Conservation (phyloP, 352 stramenopile genomes). For the Elongisporangium prolatum region DNA sequence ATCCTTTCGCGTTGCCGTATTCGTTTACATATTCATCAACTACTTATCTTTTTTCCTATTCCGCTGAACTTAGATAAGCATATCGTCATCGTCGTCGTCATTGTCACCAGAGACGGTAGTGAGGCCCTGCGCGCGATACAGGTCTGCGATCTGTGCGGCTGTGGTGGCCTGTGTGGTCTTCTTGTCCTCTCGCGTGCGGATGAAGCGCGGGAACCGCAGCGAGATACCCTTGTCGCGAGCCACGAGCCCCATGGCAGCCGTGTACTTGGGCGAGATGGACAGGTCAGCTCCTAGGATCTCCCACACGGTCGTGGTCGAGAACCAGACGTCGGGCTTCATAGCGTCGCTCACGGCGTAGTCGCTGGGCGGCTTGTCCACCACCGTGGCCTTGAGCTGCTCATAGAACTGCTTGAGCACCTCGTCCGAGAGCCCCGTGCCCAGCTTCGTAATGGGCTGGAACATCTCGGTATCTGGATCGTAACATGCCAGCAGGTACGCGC, state of each 20-base stretch:
- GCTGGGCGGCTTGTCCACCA: slow-evolving; percentile 77
- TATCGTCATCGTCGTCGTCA: slow-evolving; percentile 70
- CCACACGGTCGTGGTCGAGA: slow-evolving; percentile 95
- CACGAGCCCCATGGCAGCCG: slow-evolving; percentile 90
- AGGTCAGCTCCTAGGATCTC: slow-evolving; percentile 98
- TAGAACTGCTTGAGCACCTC: slow-evolving; percentile 93
- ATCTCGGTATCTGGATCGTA: slow-evolving; percentile 97
- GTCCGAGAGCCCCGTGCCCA: slow-evolving; percentile 99
- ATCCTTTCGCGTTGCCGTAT: background rate
- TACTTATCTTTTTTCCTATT: slow-evolving; percentile 7
- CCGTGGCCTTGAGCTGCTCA: slow-evolving; percentile 77
- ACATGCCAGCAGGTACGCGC: slow-evolving; percentile 97
- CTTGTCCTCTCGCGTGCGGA: slow-evolving; percentile 98
- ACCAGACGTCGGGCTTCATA: slow-evolving; percentile 94
- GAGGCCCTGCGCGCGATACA: slow-evolving; percentile 79
- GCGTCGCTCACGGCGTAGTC: slow-evolving; percentile 92
- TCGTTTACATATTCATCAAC: slow-evolving; percentile 4
- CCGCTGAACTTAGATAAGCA: slow-evolving; percentile 68
- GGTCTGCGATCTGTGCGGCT: slow-evolving; percentile 89
- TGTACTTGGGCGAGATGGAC: slow-evolving; percentile 98
- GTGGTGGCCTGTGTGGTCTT: slow-evolving; percentile 93
- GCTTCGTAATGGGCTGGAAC: slow-evolving; percentile 98
- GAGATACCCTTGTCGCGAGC: slow-evolving; percentile 94
- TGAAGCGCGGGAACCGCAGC: slow-evolving; percentile 98
- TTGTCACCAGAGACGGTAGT: slow-evolving; percentile 36